A percentile compares a stretch with the other conserved stretches of the same genome.
These are phyloP conservation scores for Dactylella cylindrospora DNA, from an alignment of 2,329 filamentous ascomycete genomes.

Conservation along the genomic window DNA sequence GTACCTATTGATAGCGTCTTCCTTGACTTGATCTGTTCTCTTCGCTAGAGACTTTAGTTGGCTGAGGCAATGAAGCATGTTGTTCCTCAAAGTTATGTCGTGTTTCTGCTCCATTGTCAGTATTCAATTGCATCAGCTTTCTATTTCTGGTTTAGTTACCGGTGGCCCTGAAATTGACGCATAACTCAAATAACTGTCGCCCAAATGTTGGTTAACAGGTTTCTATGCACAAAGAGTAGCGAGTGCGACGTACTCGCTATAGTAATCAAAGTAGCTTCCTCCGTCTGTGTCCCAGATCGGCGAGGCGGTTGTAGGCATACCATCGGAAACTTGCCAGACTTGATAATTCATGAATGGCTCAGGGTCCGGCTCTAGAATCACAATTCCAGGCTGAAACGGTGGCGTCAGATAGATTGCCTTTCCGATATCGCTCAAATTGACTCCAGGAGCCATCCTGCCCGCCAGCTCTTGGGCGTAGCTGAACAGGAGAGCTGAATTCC, in stretches of 20 bases:
- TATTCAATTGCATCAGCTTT: too few species aligned
- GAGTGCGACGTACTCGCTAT: conserved; percentile 10
- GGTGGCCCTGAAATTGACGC: conserved; percentile 1
- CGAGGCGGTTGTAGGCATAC: not conserved
- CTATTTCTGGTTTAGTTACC: conserved; percentile 11
- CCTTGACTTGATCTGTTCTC: conserved; percentile 4
- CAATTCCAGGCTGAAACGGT: conserved; percentile 16
- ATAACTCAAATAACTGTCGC: conserved; percentile 21
- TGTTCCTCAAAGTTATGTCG: conserved; percentile 7
- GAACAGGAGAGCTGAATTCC: conserved; percentile 21
- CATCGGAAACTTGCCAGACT: conserved; percentile 17
- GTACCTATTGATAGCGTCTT: conserved; percentile 4
- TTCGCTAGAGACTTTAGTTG: conserved; percentile 13
- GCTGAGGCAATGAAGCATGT: conserved; percentile 15
- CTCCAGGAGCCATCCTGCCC: not conserved
- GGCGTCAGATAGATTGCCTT: conserved; percentile 10
- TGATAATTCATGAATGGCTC: conserved; percentile 22
- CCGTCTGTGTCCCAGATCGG: conserved; percentile 16
- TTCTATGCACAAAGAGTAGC: not conserved
- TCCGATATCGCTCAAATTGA: not conserved
- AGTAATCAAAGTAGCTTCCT: conserved; percentile 31
- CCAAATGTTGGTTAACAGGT: not conserved
- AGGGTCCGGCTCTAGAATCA: conserved; percentile 12
- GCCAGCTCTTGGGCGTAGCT: conserved; percentile 7
- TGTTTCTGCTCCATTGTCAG: not conserved